These are phyloP conservation scores for Fusarium sp. DNA, from an alignment of 2,329 filamentous ascomycete genomes.

Conservation along the genomic window DNA sequence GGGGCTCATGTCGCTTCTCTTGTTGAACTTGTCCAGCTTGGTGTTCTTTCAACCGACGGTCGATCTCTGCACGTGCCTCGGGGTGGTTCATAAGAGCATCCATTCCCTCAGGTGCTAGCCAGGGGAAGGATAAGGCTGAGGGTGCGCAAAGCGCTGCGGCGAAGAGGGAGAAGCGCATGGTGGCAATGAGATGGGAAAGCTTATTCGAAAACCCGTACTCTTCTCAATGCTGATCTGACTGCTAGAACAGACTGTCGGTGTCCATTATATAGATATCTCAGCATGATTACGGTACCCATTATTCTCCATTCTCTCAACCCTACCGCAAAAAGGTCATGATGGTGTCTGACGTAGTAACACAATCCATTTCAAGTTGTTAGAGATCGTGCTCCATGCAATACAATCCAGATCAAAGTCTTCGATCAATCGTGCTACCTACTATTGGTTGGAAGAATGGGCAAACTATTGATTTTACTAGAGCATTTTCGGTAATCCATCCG, in stretches of 20 bases:
- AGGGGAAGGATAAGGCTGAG: constrained; percentile 19
- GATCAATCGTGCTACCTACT: background rate
- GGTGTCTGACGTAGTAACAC: constrained; percentile 13
- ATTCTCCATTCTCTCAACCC: background rate
- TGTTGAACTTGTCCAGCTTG: background rate
- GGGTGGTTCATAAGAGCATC: constrained; percentile 21
- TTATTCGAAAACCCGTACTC: background rate
- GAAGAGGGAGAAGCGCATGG: constrained; percentile 12
- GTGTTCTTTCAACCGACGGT: constrained; percentile 17
- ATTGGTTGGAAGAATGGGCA: background rate
- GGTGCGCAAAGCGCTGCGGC: constrained; percentile 15
- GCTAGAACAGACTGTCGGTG: too few species aligned
- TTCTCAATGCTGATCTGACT: background rate
- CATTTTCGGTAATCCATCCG: background rate
- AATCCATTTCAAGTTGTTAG: background rate
- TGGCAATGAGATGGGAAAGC: too few species aligned
- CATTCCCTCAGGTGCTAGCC: constrained; percentile 16
- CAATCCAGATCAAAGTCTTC: background rate
- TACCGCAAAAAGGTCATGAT: background rate
- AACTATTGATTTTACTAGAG: constrained; percentile 13
- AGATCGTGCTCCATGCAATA: too few species aligned
- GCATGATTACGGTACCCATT: background rate
- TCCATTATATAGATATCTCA: background rate
- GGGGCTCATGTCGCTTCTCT: background rate
- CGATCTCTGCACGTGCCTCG: constrained; percentile 21